Evolutionary conservation across 2,329 filamentous ascomycete genomes (phyloP), one percentile per base, ranked within the genome.

Genomic region (Amauroascus verrucosus): DNA sequence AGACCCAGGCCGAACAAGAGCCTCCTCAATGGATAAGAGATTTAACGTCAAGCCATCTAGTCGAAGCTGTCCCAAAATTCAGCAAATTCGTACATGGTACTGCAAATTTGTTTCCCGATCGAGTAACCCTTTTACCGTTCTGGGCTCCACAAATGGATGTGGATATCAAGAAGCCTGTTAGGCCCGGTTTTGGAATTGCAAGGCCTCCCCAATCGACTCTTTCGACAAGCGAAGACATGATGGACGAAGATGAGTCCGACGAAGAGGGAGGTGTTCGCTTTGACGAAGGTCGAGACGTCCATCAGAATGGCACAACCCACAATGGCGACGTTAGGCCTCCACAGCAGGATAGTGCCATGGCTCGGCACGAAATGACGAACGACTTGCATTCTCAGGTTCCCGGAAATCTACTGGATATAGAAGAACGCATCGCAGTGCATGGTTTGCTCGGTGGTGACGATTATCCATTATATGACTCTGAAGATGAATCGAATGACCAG

Each of bases 141-240:
- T 98, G 93, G 93, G 87, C 91, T 76, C 93, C 93, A 0, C 93
- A 98, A 71, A 98, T 98, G 93, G 84, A 95, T 60, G 83, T 94
- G 22, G 93, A 98, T 65, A 98, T 98, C 63, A 86, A 90, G 60
- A 98, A 98, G 71, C 89, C 93, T 0, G 80, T 83, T 28, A 88
- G 82, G 3, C 88, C 93, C 63, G 82, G 85, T 61, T 97, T 97
- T 66, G 93, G 93, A 53, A 96, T 98, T 62, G 85, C 87, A 63
- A 79, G 91, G 32, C 83, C 86, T 0, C 82, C 81, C 6, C 80
- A 86, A 18, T 88, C 85, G 51, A 86, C 83, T 35, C 82, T 86
- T 53, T 84, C 82, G 20, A 90, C 87, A 0, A 89, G 84, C 14
- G 87, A 86, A 16, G 85, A 88, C 49, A 79, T 86, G 47, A 83